Base-by-base conservation (phyloP, 73 alveolate species). In the Blepharisma stoltei region DNA sequence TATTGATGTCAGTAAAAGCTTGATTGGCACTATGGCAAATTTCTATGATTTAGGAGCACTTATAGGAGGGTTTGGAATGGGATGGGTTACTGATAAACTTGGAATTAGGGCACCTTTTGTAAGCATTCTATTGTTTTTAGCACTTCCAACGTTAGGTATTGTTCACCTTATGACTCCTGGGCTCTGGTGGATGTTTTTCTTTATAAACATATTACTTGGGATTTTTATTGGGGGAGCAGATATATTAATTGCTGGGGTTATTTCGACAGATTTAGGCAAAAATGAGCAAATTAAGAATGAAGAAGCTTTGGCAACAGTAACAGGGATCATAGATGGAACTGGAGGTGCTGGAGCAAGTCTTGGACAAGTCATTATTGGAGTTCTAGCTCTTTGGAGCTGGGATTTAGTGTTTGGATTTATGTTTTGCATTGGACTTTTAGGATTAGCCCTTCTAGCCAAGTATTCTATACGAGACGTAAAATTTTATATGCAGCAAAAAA, bases 1-100 rank as follows among this genome's bases (percentile, higher is more conserved):
- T n/a, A 45, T 77, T n/a, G 80, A 70, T 6, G 55, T 77, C 23
- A 44, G 83, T 1, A 83, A 83, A 45, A 20, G 11, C 32, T 50
- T 53, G 8, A n/a, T 6, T 1, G 83, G 91, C n/a, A 52, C 37
- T 14, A 48, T 81, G 25, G 91, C 87, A 6, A 52, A 78, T 48
- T 54, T 83, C n/a, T 67, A 78, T n/a, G 95, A 88, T 43, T 52
- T 88, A n/a, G 95, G 95, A 1, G 81, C 81, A 6, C 54, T 87
- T 9, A 6, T 78, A 9, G 94, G 94, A 6, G 78, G 90, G 32
- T 81, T 87, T 6, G 47, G 67, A 4, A 44, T 87, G 3, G 94
- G 94, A 7, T 80, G 75, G 32, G 9, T 78, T 27, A 44, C 90
- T 41, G 94, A 87, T 54, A 48, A 55, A 55, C 73, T 55, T 20